These are phyloP conservation scores for Pseudozyma flocculosa DNA, from an alignment of 1,284 basidiomycete species.

Conservation along the genomic window DNA sequence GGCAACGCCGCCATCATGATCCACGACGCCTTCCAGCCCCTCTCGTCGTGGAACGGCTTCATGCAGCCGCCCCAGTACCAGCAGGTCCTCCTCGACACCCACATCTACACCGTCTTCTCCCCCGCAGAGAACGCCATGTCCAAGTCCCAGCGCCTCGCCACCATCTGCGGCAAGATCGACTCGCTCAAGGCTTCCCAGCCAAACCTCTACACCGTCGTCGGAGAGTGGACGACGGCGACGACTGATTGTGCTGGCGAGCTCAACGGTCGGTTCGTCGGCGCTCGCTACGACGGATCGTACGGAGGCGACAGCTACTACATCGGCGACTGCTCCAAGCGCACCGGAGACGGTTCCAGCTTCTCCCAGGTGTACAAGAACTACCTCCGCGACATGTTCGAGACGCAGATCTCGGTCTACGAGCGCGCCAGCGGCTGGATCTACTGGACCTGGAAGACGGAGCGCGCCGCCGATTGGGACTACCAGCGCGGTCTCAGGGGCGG, in stretches of 20 bases:
- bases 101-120: conserved; percentile 55
- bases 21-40: conserved; percentile 80
- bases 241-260: conserved; percentile 93
- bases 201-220: conserved; percentile 51
- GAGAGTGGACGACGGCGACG: conserved; percentile 63
- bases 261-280: conserved; percentile 66
- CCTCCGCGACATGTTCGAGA: conserved; percentile 80
- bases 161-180: conserved; percentile 36
- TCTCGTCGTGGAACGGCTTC: conserved; percentile 73
- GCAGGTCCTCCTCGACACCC: conserved; percentile 74
- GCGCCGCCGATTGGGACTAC: conserved; percentile 56
- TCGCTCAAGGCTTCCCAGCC: conserved; percentile 29
- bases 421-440: conserved; percentile 70
- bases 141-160: conserved; percentile 37
- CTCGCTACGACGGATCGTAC: conserved; percentile 77
- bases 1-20: conserved; percentile 62
- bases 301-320: conserved; percentile 58
- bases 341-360: conserved; percentile 73
- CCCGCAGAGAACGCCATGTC: conserved; percentile 24
- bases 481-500: conserved; percentile 50
- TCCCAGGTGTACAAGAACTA: conserved; percentile 77
- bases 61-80: conserved; percentile 63
- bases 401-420: conserved; percentile 64
- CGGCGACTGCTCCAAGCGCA: conserved; percentile 73
- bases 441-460: conserved; percentile 77